phyloP scores from a whole-genome alignment of 345 rosid species.

The Citrus australasica region DNA sequence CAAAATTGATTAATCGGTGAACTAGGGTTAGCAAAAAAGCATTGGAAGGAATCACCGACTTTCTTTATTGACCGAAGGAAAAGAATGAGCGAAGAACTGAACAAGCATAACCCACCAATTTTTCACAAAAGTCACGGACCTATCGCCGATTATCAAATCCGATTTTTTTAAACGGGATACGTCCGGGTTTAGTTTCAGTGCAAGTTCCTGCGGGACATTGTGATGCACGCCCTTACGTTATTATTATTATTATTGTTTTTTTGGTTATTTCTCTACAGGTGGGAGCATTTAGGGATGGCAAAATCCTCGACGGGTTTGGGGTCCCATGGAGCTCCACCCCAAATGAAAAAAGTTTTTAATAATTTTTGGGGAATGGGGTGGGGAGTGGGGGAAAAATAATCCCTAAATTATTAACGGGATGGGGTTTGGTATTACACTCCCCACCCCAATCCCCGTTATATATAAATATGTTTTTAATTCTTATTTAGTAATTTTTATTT shows the following conservation, averaged over 20 bases:
- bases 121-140: constrained; percentile 50
- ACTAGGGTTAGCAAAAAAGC: constrained; percentile 38
- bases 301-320: too few species aligned
- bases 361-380: too few species aligned
- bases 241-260: neutral
- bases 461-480: too few species aligned
- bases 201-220: constrained; percentile 26
- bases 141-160: constrained; percentile 71
- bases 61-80: constrained; percentile 27
- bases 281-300: neutral
- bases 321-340: too few species aligned
- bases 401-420: too few species aligned
- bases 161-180: constrained; percentile 38
- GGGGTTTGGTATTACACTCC: too few species aligned
- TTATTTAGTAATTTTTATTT: too few species aligned
- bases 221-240: constrained; percentile 22
- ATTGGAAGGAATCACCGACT: constrained; percentile 27
- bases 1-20: constrained; percentile 10
- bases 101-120: neutral
- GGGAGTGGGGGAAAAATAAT: too few species aligned
- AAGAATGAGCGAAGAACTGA: neutral
- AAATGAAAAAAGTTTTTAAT: too few species aligned
- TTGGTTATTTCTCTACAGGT: neutral
- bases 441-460: too few species aligned
- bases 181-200: constrained; percentile 74